phyloP scores from a whole-genome alignment of 768 basidiomycete species.

The Boletus patriciae region DNA sequence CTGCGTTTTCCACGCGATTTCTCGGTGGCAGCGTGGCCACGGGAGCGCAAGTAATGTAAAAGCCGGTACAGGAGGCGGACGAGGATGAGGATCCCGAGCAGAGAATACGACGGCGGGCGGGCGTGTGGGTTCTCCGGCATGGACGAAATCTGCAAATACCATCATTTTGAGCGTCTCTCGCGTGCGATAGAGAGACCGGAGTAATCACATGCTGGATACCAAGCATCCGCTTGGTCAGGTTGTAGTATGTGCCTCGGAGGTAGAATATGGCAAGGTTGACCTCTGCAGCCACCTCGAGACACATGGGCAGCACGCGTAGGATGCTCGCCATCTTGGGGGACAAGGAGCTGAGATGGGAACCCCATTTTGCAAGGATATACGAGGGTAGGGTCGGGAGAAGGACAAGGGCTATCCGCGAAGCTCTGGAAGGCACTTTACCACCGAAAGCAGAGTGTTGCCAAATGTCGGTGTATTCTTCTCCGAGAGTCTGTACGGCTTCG shows the following conservation, averaged over 20 bases:
- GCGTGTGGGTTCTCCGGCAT: constrained; percentile 67
- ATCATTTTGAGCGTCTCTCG: constrained; percentile 3
- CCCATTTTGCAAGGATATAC: constrained; percentile 57
- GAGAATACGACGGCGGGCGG: constrained; percentile 82
- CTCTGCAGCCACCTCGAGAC: constrained; percentile 60
- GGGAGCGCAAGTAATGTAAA: constrained; percentile 43
- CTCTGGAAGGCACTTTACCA: constrained; percentile 42
- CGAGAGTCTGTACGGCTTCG: constrained; percentile 75
- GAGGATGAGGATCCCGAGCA: constrained; percentile 73
- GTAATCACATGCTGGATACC: constrained; percentile 64
- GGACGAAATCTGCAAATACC: constrained; percentile 62
- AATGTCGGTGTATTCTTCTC: constrained; percentile 89
- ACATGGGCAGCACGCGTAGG: constrained; percentile 43
- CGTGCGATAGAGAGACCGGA: neutral
- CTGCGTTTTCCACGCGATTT: constrained; percentile 39
- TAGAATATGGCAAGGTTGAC: constrained; percentile 82
- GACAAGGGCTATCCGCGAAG: constrained; percentile 53
- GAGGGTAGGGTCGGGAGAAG: constrained; percentile 65
- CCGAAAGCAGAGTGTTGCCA: constrained; percentile 63
- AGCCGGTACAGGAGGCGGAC: constrained; percentile 66
- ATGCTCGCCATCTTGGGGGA: constrained; percentile 31
- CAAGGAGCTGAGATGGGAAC: constrained; percentile 39
- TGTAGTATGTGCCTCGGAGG: constrained; percentile 76
- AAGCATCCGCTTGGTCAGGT: constrained; percentile 63
- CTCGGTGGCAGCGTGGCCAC: constrained; percentile 17